Base-by-base conservation (phyloP, 768 basidiomycete genomes). In the Suillus paluster region DNA sequence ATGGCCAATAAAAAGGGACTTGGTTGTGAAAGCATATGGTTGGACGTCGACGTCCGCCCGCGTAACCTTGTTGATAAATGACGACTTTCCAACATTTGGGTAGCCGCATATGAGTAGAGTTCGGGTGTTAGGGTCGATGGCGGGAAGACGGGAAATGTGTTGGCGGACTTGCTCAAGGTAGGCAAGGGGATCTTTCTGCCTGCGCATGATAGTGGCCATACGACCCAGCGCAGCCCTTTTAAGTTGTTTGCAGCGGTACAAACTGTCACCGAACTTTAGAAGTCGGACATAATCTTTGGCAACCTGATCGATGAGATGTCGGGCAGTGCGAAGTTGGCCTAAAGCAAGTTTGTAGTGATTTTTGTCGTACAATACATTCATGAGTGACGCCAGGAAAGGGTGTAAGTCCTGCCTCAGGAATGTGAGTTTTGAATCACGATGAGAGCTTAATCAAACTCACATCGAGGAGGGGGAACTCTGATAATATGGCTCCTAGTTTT, bases 331-430 rank as follows among this genome's bases (percentile, higher is more conserved):
- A 62, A 99, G 86, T 73, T 99, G 97, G 63, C 97, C 97, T 48
- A 99, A 82, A 4, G 97, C 97, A 57, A 99, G 91, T 79, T 99
- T 99, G 86, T 98, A 98, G 74, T 99, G 97, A 73, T 98, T 98
- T 80, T 99, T 99, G 84, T 99, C 97, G 77, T 99, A 99, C 45
- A 99, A 85, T 17, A 99, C 97, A 77, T 99, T 99, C 85, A 99
- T 88, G 19, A 99, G 83, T 2, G 95, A 96, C 2, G 94, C 85
- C 19, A 99, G 82, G 82, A 99, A 99, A 2, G 97, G 97, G 75
- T 99, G 97, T 11, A 99, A 83, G 73, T 99, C 97, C 83, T 87
- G 70, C 4, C 41, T 50, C n/a, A 45, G 45, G 60, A 57, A 44
- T 39, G 59, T 42, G 23, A 58, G 11, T 64, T 59, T 44, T 63